A percentile compares a stretch with the other conserved stretches of the same genome.
Conservation (phyloP, 1,284 basidiomycete species). For the Puccinia horiana region DNA sequence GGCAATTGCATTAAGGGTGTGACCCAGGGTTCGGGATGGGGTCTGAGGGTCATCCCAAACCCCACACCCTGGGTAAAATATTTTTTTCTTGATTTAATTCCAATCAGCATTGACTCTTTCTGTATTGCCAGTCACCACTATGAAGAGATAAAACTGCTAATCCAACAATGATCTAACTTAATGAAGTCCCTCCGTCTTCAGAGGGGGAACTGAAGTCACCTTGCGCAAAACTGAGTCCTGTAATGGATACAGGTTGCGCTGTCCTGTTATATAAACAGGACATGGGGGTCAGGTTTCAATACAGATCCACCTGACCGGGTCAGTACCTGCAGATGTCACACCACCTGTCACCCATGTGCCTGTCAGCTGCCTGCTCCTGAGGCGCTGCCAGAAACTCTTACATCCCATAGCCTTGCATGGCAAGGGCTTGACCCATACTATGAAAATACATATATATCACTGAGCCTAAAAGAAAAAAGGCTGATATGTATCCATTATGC, state of each 20-base stretch:
- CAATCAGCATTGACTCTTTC: too few relatives aligned
- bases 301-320: neutral
- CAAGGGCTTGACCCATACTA: neutral
- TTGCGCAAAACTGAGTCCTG: neutral
- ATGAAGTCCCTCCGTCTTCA: too few relatives aligned
- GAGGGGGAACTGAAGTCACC: too few relatives aligned
- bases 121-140: too few relatives aligned
- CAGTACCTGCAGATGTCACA: neutral
- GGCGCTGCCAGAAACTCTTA: neutral
- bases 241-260: too few relatives aligned
- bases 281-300: neutral
- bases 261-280: neutral
- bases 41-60: too few relatives aligned
- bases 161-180: too few relatives aligned
- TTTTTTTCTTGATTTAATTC: too few relatives aligned
- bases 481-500: neutral
- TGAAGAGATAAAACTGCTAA: too few relatives aligned
- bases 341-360: constrained; percentile 1
- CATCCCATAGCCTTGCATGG: neutral
- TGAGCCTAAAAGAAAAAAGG: neutral
- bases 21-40: too few relatives aligned
- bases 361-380: neutral
- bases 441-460: neutral
- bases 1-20: too few relatives aligned
- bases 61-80: too few relatives aligned